Base-by-base conservation (phyloP, 1,139 yeast species). In the Nakaseomyces uthaithaninus region DNA sequence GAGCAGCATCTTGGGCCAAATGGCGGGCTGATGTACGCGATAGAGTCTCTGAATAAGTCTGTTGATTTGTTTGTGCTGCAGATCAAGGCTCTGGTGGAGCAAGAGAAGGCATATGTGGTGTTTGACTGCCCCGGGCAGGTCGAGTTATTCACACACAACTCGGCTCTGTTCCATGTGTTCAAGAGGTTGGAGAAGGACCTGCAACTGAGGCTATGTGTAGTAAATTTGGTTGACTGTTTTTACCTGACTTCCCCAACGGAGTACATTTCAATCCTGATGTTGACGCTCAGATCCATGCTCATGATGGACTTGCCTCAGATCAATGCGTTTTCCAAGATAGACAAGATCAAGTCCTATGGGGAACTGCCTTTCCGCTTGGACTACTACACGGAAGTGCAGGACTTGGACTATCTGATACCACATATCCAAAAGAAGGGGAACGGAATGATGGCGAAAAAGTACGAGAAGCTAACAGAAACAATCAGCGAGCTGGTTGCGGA, bases 61-160 rank as follows among this genome's bases (percentile, higher is more conserved):
- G 59, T 78, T 43, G 87, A 82, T 27, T 68, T 70, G 40, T 77
- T 91, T 53, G 63, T 84, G 4, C 65, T 65, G 4, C 76, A 74
- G 57, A 66, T 87, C 14, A 71, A 72, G 40, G 65, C 69, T 35
- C 64, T 89, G 15, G 75, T 81, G 5, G 65, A 72, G 20, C 69
- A 74, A 12, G 81, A 80, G 25, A 69, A 71, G 14, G 74, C 78
- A 39, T 93, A 91, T 55, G 62, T 91, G 24, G 69, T 93, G 5
- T 87, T 93, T 63, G 99, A 93, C 61, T 91, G 97, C 62, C 98
- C 99, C 1, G 98, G 97, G 0, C 99, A 93, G 60, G 91, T 89
- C 26, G 99, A 93, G 60, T 71, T 93, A 22, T 93, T 86, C 62
- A 93, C 98, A 2, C 95, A 85, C 56, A 86, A 86, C 45, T 80